Conservation (phyloP, 2,329 filamentous ascomycete species). For the Colletotrichum sp. region DNA sequence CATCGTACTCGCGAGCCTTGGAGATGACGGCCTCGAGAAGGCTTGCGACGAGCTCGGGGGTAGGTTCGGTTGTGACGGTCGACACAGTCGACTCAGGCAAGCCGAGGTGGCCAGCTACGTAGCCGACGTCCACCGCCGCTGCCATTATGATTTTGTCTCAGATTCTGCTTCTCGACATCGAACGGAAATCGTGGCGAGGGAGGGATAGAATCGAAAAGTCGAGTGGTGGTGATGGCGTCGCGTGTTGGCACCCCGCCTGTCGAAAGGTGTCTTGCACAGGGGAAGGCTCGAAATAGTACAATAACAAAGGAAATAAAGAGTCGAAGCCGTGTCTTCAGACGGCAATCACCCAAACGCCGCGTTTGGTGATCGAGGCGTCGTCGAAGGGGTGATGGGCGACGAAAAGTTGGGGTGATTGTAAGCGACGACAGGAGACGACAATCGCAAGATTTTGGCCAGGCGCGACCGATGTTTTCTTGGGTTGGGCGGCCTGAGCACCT, state of each 20-base stretch:
- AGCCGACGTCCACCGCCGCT: constrained; percentile 68
- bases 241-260: constrained; percentile 1
- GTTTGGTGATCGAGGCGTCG: not conserved
- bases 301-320: not conserved
- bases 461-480: constrained; percentile 16
- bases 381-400: not conserved
- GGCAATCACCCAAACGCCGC: not conserved
- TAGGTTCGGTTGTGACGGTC: constrained; percentile 70
- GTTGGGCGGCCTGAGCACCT: not conserved
- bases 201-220: not conserved
- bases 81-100: constrained; percentile 69
- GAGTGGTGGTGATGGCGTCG: not conserved
- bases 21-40: constrained; percentile 76
- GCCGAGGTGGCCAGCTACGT: constrained; percentile 74
- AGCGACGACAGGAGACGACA: not conserved
- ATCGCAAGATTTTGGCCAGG: constrained; percentile 15
- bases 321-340: not conserved
- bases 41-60: constrained; percentile 75
- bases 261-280: not conserved
- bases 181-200: not conserved
- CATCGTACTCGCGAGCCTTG: constrained; percentile 84
- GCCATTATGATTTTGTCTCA: constrained; percentile 38
- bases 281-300: not conserved
- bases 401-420: not conserved
- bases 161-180: constrained; percentile 4